A percentile compares a stretch with the other conserved stretches of the same genome.
phyloP scores from a whole-genome alignment of 345 rosid species.

The Rhodomyrtus tomentosa region DNA sequence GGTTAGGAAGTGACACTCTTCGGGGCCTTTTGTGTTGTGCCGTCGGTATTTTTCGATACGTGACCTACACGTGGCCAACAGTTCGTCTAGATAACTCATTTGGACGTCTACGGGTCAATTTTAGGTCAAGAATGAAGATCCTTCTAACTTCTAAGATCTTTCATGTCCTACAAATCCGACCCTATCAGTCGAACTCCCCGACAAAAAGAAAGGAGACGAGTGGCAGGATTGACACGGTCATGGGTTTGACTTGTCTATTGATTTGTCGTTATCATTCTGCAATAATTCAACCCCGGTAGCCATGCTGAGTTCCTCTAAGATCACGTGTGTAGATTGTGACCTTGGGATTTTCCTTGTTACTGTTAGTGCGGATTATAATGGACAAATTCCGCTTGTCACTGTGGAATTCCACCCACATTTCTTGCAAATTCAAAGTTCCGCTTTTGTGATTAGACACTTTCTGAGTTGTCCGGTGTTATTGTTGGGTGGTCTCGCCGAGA shows the following conservation, averaged over 20 bases:
- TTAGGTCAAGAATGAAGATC: too few relatives aligned
- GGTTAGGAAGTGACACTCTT: too few relatives aligned
- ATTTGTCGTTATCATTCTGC: background rate
- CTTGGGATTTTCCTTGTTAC: background rate
- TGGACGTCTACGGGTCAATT: too few relatives aligned
- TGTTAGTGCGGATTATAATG: background rate
- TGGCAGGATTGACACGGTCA: background rate
- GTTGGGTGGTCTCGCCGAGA: too few relatives aligned
- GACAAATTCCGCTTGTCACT: background rate
- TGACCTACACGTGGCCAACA: too few relatives aligned
- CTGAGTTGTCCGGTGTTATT: too few relatives aligned
- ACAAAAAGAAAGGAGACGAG: background rate
- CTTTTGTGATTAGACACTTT: too few relatives aligned
- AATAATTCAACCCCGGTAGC: background rate
- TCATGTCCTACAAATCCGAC: background rate
- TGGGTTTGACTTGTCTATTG: background rate
- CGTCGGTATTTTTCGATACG: too few relatives aligned
- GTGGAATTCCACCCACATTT: background rate
- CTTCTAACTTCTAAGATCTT: too few relatives aligned
- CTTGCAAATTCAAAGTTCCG: too few relatives aligned
- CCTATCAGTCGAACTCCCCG: background rate
- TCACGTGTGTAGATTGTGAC: background rate
- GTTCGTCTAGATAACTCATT: too few relatives aligned
- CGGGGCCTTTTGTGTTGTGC: too few relatives aligned
- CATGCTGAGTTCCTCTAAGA: background rate